Evolutionary conservation across 768 basidiomycete species (phyloP).

Genomic region (Mycena metata): DNA sequence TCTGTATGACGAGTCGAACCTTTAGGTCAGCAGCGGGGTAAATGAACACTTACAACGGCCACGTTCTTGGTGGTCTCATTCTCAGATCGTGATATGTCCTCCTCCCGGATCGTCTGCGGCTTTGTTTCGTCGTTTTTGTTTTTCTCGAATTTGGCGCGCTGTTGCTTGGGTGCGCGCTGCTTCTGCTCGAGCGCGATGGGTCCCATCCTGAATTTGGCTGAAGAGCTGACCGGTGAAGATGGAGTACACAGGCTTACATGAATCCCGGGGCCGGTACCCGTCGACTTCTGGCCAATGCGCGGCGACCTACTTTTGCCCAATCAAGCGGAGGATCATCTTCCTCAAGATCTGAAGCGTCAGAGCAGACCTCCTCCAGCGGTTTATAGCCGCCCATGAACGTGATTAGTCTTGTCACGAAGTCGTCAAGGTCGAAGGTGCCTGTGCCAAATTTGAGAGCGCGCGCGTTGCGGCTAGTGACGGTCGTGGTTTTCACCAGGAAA

Average conservation of each 20-base stretch:
- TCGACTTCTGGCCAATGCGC: constrained; percentile 83
- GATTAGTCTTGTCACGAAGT: constrained; percentile 84
- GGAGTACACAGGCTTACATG: constrained; percentile 69
- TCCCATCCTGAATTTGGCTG: constrained; percentile 75
- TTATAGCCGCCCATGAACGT: constrained; percentile 81
- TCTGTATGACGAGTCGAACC: not conserved
- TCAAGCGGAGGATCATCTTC: constrained; percentile 69
- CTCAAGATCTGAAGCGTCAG: constrained; percentile 48
- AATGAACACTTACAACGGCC: constrained; percentile 62
- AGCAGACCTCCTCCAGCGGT: constrained; percentile 43
- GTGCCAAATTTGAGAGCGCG: constrained; percentile 89
- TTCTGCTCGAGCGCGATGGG: constrained; percentile 90
- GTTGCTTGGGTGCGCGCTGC: constrained; percentile 68
- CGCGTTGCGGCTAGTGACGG: constrained; percentile 84
- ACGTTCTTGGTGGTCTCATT: constrained; percentile 95
- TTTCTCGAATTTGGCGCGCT: constrained; percentile 76
- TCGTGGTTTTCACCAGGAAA: constrained; percentile 81
- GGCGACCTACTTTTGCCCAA: constrained; percentile 90
- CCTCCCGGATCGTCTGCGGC: constrained; percentile 86
- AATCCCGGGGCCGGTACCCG: constrained; percentile 87
- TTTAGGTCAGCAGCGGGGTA: too few species aligned
- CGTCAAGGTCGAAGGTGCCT: constrained; percentile 91
- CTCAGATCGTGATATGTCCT: constrained; percentile 84
- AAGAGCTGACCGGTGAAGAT: too few species aligned
- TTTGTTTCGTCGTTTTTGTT: constrained; percentile 74